Base-by-base conservation (phyloP, 23 red algal species). In the Chondrus crispus region DNA sequence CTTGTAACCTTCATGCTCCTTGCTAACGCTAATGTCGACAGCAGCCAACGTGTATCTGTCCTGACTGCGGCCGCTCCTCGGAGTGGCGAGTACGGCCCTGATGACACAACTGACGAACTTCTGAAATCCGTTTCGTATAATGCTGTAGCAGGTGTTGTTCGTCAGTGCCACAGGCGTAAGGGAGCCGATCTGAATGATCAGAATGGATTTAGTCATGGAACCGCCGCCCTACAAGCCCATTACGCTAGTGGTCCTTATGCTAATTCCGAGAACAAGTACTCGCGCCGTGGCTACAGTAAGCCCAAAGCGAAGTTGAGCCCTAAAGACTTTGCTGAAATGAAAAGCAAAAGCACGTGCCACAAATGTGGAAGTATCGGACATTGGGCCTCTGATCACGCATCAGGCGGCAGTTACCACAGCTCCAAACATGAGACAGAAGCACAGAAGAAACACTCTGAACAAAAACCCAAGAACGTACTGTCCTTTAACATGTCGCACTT, bases 31-130 rank as follows among this genome's bases (percentile, higher is more conserved):
- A 50, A 58, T 7, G 52, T 62, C 5, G 78, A 82, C 78, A 36
- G 33, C 12, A n/a, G 32, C 24, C 78, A 82, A 60, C 78, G 44
- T 36, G 78, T 82, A 3, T 82, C 78, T 30, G 26, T 60, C n/a
- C 46, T 82, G 45, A 47, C 78, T 40, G 78, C 78, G 22, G 78
- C 78, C 30, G 29, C 45, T 36, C 78, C 45, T 8, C 46, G 32
- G 18, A 53, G 4, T 82, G 52, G 5, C n/a, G 16, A 41, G 24
- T 66, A 33, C 69, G 13, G 5, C 19, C 7, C 33, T 28, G 47
- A 13, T 48, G 55, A 66, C 47, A 70, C 82, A 29, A 86, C 82
- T 86, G 82, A 86, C 62, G 57, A 46, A 22, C 69, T 68, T 5
- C 42, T 86, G 46, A 86, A 69, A 42, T 43, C 82, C 4, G 82